Evolutionary conservation across 441 rosid genomes (phyloP).

Genomic region (Iberis amara): DNA sequence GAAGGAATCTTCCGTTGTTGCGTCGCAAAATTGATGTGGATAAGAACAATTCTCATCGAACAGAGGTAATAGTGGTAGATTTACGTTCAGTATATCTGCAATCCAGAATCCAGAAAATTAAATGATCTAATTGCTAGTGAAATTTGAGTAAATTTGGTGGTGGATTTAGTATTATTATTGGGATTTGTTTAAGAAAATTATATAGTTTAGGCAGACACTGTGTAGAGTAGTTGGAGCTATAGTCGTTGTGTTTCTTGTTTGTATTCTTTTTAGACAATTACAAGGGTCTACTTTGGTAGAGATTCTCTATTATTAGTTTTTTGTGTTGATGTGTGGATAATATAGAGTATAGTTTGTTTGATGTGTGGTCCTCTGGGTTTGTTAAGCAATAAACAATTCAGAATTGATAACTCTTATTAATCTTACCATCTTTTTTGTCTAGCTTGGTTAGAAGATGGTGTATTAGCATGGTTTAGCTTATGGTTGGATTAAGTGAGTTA

Average conservation of each 20-base stretch:
- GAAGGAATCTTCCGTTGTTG: conserved; percentile 39
- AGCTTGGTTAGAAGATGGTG: not conserved
- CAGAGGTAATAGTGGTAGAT: conserved; percentile 29
- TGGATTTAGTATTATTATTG: not conserved
- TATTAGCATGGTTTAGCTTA: not conserved
- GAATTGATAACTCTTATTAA: conserved; percentile 14
- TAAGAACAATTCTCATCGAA: conserved; percentile 31
- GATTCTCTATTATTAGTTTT: conserved; percentile 24
- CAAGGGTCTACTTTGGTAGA: conserved; percentile 24
- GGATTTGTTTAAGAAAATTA: conserved; percentile 13
- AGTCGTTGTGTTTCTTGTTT: conserved; percentile 19
- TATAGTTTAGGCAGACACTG: conserved; percentile 23
- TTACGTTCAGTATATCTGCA: not conserved
- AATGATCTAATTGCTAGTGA: not conserved
- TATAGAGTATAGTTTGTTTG: conserved; percentile 5
- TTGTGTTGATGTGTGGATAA: conserved; percentile 11
- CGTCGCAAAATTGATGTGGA: conserved; percentile 64
- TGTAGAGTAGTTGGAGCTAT: conserved; percentile 27
- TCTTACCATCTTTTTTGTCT: too few species aligned
- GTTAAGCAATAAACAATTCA: conserved; percentile 14
- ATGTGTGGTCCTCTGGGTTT: conserved; percentile 28
- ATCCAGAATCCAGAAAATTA: too few species aligned
- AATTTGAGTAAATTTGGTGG: conserved; percentile 2
- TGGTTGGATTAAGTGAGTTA: conserved; percentile 5
- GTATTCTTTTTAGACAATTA: conserved; percentile 17